Conservation (phyloP, 345 rosid species). For the Rhodamnia argentea region DNA sequence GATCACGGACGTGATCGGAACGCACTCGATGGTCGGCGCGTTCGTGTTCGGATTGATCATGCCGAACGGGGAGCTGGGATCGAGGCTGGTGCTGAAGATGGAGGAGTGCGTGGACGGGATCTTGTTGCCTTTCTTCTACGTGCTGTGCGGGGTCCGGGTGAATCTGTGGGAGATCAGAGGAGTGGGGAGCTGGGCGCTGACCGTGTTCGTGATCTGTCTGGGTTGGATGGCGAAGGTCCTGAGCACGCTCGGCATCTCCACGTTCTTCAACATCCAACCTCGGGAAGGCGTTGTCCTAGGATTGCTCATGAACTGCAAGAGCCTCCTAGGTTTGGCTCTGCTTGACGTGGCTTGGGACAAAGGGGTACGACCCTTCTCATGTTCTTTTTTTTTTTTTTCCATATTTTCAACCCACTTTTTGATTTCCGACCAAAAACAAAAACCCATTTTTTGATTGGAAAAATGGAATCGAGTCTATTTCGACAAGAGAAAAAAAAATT, state of each 20-base stretch:
- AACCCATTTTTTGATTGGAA: too few species aligned
- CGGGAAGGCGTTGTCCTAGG: conserved; percentile 34
- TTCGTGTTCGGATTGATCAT: conserved; percentile 38
- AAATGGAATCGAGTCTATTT: not conserved
- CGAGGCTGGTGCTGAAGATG: conserved; percentile 15
- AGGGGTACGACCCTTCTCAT: conserved; percentile 2
- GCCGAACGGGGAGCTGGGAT: conserved; percentile 25
- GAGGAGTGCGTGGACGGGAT: conserved; percentile 26
- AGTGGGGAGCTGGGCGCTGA: not conserved
- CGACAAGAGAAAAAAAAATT: not conserved
- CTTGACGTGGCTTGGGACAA: conserved; percentile 26
- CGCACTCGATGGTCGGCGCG: conserved; percentile 29
- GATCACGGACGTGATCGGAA: conserved; percentile 27
- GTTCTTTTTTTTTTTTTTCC: not conserved
- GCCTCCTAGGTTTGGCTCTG: conserved; percentile 21
- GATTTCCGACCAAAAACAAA: too few species aligned
- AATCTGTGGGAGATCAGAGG: not conserved
- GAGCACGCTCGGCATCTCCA: conserved; percentile 16
- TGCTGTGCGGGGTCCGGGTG: conserved; percentile 12
- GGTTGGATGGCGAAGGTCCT: conserved; percentile 17
- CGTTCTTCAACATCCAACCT: conserved; percentile 1
- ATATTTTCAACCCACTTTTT: not conserved
- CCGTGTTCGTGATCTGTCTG: not conserved
- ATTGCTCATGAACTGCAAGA: conserved; percentile 45
- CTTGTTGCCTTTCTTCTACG: conserved; percentile 28